A percentile compares a stretch with the other conserved stretches of the same genome.
Evolutionary conservation across 306 rosid genomes (phyloP).

Genomic region (Cajanus cajan): DNA sequence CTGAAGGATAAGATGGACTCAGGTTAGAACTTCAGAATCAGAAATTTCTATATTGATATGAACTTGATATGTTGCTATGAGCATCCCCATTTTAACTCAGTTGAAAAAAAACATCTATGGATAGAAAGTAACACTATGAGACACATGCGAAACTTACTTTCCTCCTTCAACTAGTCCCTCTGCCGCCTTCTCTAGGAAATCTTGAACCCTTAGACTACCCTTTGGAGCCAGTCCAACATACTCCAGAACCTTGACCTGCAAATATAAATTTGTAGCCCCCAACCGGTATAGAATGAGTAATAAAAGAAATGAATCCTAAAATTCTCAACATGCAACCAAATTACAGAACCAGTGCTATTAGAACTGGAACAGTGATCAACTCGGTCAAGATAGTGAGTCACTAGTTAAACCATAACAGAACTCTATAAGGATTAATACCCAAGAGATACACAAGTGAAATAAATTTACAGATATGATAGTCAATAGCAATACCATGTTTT

Average conservation of each 20-base stretch:
- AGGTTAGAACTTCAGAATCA: not conserved
- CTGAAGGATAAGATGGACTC: not conserved
- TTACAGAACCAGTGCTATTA: not conserved
- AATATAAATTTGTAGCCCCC: constrained; percentile 8
- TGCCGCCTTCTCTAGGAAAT: constrained; percentile 88
- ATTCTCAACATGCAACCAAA: not conserved
- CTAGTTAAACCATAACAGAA: not conserved
- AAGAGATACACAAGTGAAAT: constrained; percentile 14
- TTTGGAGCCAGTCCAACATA: constrained; percentile 77
- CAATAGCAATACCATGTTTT: constrained; percentile 65
- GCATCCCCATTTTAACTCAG: not conserved
- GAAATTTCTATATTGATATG: not conserved
- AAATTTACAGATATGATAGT: not conserved
- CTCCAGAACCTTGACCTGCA: constrained; percentile 79
- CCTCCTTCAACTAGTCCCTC: constrained; percentile 94
- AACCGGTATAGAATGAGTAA: constrained; percentile 6
- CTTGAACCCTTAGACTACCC: constrained; percentile 94
- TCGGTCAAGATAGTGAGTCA: no score
- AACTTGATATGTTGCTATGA: not conserved
- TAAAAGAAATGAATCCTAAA: not conserved
- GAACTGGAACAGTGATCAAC: no score
- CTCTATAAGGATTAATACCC: not conserved
- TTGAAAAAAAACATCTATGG: not conserved
- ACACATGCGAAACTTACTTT: constrained; percentile 70
- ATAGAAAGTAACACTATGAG: not conserved